These are phyloP conservation scores for Ophiosphaerella korrae DNA, from an alignment of 2,329 filamentous ascomycete genomes.

Conservation along the genomic window DNA sequence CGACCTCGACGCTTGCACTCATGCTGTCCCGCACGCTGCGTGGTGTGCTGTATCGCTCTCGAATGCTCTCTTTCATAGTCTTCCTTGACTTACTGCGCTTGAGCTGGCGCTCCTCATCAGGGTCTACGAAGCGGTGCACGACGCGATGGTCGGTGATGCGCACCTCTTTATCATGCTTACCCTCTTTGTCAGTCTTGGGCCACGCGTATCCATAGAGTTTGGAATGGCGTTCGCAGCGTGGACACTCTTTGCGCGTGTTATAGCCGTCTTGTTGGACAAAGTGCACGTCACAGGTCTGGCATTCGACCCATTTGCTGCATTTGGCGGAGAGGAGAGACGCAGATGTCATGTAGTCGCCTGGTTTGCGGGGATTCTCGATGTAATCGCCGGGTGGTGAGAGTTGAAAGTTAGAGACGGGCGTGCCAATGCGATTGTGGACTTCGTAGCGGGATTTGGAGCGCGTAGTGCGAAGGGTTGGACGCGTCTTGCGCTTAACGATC, in stretches of 20 bases:
- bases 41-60: slow-evolving; percentile 36
- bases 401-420: slow-evolving; percentile 31
- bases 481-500: slow-evolving; percentile 44
- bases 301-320: slow-evolving; percentile 84
- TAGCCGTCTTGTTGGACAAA: slow-evolving; percentile 93
- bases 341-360: slow-evolving; percentile 75
- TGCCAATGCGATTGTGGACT: slow-evolving; percentile 32
- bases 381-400: slow-evolving; percentile 25
- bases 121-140: slow-evolving; percentile 81
- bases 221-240: slow-evolving; percentile 90
- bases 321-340: slow-evolving; percentile 75
- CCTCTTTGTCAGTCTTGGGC: slow-evolving; percentile 90
- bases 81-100: slow-evolving; percentile 38
- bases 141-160: slow-evolving; percentile 81
- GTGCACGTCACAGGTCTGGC: slow-evolving; percentile 77
- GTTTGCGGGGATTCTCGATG: slow-evolving; percentile 39
- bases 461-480: slow-evolving; percentile 36
- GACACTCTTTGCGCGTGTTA: slow-evolving; percentile 80
- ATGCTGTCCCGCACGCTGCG: slow-evolving; percentile 30
- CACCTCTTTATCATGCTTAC: slow-evolving; percentile 71
- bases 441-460: slow-evolving; percentile 43
- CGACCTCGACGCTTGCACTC: slow-evolving; percentile 31
- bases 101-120: slow-evolving; percentile 62
- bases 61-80: slow-evolving; percentile 26
- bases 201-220: slow-evolving; percentile 94